Evolutionary conservation across 1,139 yeast genomes (phyloP), one percentile per base, ranked within the genome.

Genomic region (Groenewaldozyma auringiensis): DNA sequence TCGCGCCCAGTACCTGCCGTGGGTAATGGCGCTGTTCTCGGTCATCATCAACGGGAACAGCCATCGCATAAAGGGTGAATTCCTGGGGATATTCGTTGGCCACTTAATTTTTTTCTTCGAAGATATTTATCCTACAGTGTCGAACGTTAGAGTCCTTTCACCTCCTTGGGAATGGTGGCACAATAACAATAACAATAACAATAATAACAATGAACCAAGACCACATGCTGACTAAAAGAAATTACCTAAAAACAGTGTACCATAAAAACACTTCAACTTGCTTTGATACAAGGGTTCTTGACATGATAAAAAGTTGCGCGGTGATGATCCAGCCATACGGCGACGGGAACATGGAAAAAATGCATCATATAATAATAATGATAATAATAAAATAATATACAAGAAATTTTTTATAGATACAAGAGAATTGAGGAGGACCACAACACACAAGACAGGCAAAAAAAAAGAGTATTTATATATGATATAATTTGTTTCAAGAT

Each of bases 1-100:
- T 46, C 57, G 62, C 8, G 72, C 75, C 1, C 66, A 72, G 13
- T 71, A 71, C 54, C 48, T 71, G 40, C 76, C 77, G 8, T 67
- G 69, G 66, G 63, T 65, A 13, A 50, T 57, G 49, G 60, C 61
- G 36, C 50, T 55, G 22, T 58, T 54, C 47, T 58, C 61, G 21
- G 55, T 55, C 29, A 53, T 64, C 20, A 49, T 50, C 41, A 51
- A 48, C 36, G 51, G 46, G 14, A 39, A 56, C 39, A 43, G 47
- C 32, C 50, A 53, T 42, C 48, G 54, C 3, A 39, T 61, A 33
- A 53, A 57, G 42, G 59, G 63, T 21, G 68, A 66, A 41, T 43
- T 68, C 11, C 51, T 67, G 2, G 73, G 75, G 13, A 65, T 70
- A 14, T 50, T 65, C 1, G 61, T 72, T 20, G 79, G 79, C 8